These are phyloP conservation scores for Flaveria robusta DNA, from an alignment of 129 eudicot species.

Conservation along the genomic window DNA sequence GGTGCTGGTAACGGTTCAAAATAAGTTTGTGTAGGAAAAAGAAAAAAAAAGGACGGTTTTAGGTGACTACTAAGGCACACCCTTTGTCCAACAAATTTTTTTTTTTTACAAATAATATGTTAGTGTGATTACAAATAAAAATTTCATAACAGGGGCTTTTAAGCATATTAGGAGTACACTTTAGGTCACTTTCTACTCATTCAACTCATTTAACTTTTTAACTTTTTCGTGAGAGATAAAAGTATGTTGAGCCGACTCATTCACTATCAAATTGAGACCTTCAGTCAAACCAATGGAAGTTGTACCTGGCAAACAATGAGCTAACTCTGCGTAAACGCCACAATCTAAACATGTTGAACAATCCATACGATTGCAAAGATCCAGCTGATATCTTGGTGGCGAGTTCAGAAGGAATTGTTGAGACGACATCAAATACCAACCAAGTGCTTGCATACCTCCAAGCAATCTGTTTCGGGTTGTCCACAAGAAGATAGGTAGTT, in stretches of 20 bases:
- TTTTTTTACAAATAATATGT: not conserved
- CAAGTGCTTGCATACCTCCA: slow-evolving; percentile 57
- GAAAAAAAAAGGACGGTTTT: too few species aligned
- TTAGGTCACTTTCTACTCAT: not conserved
- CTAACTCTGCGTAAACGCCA: slow-evolving; percentile 92
- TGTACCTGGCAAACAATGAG: slow-evolving; percentile 69
- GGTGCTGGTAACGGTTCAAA: too few species aligned
- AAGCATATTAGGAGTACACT: not conserved
- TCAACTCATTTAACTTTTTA: not conserved
- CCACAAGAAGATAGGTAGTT: slow-evolving; percentile 47
- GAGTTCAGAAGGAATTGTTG: slow-evolving; percentile 77
- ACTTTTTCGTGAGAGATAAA: not conserved
- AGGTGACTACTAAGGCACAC: not conserved
- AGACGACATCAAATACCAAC: slow-evolving; percentile 59
- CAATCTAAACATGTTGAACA: slow-evolving; percentile 69
- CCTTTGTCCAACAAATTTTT: not conserved
- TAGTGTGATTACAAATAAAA: not conserved
- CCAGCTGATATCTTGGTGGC: slow-evolving; percentile 41
- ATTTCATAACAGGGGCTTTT: too few species aligned
- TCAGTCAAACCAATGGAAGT: not conserved
- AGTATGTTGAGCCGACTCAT: not conserved
- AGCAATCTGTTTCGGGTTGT: slow-evolving; percentile 54
- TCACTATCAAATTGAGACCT: not conserved
- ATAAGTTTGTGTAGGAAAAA: too few species aligned
- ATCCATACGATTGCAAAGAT: slow-evolving; percentile 51